Evolutionary conservation across 2,329 filamentous ascomycete species (phyloP), one percentile per base, ranked within the genome.

Genomic region (Penicillium freii): DNA sequence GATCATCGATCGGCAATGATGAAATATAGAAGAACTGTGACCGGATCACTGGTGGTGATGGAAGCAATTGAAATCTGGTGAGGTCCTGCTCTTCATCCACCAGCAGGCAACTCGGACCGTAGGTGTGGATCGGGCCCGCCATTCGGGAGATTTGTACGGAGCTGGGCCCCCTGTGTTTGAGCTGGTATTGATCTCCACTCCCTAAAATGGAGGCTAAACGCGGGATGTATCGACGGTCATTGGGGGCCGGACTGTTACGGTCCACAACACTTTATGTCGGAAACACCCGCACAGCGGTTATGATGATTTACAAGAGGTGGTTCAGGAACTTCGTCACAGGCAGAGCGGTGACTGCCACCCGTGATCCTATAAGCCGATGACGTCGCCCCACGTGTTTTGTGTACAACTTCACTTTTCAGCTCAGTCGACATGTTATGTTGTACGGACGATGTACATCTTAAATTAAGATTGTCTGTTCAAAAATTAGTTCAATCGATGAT

Each of bases 1-100:
- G 91, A 69, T 96, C 92, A 69, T 96, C 92, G 69, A 96, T 92
- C 31, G 91, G 88, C 49, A 93, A 83, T 13, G 86, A 80, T 11
- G 91, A 94, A 15, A 86, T 84, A 74, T 96, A 96, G 75, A 96
- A 96, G 77, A 91, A 96, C 62, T 91, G 90, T 23, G 88, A 82
- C 33, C 82, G 80, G 53, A 89, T 73, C 27, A 64, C 69, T 0
- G 84, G 81, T 17, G 89, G 88, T 25, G 83, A 80, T 52, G 77
- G 79, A 53, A 65, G 69, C 19, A 66, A 63, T 44, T 69, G 66
- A 57, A 71, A 69, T 44, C 70, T 66, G 40, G 69, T 59, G n/a
- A 66, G 66, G 40, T 73, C 67, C 13, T 73, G 66, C 31, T 71
- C 67, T 47, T 72, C 69, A 47, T 71, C 68, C 73, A 67, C 75